Conservation (phyloP, 176 grass and related monocot genomes). For the Triticum timopheevii region DNA sequence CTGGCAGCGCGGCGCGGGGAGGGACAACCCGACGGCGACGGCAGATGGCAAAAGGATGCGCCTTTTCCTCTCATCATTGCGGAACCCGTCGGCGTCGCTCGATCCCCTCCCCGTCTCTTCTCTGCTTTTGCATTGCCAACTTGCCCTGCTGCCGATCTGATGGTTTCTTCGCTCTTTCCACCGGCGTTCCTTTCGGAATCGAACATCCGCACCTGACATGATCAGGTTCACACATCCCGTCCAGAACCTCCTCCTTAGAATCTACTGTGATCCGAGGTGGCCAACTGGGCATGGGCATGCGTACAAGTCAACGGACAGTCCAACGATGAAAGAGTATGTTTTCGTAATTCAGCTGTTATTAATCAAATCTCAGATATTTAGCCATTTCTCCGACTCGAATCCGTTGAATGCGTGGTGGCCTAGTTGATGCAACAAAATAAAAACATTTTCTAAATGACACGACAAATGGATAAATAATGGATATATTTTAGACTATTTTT, state of each 20-base stretch:
- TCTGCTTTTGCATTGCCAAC: slow-evolving; percentile 11
- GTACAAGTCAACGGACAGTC: background rate
- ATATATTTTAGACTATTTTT: no score
- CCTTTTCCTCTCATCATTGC: background rate
- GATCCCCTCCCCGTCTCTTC: background rate
- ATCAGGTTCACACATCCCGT: background rate
- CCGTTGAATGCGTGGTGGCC: no score
- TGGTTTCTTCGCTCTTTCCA: background rate
- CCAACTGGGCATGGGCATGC: background rate
- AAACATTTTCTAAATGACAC: no score
- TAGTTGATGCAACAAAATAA: no score
- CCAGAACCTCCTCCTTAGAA: background rate
- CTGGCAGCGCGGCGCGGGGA: background rate
- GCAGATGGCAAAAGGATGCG: background rate
- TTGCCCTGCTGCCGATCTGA: background rate
- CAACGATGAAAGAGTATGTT: background rate
- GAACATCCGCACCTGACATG: background rate
- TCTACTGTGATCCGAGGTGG: background rate
- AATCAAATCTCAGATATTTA: no score
- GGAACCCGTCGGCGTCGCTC: background rate
- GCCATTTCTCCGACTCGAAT: no score
- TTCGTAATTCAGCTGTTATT: background rate
- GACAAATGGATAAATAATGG: no score
- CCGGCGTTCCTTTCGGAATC: background rate
- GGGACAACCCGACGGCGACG: background rate